A percentile compares a stretch with the other conserved stretches of the same genome.
These are phyloP conservation scores for Protea cynaroides DNA, from an alignment of 164 flowering plant species.

Conservation along the genomic window DNA sequence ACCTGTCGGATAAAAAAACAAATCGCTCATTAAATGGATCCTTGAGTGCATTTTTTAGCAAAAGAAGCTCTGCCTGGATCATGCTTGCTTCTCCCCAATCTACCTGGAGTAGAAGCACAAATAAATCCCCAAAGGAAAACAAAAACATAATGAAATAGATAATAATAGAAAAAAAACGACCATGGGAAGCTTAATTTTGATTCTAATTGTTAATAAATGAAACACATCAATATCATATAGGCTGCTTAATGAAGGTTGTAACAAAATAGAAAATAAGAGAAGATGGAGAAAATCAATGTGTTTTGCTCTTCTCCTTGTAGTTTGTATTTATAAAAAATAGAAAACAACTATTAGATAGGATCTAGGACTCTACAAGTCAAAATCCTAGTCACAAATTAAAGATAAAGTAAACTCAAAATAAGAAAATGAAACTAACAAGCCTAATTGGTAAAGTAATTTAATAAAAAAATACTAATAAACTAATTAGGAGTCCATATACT, in stretches of 20 bases:
- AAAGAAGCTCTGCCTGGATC: constrained; percentile 87
- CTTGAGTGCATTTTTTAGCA: constrained; percentile 71
- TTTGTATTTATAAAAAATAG: too few relatives aligned
- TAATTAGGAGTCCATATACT: too few relatives aligned
- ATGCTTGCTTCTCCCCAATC: constrained; percentile 98
- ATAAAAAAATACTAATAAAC: too few relatives aligned
- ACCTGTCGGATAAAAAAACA: constrained; percentile 93
- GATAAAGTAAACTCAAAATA: too few relatives aligned
- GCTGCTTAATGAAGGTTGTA: neutral
- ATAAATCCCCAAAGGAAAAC: neutral
- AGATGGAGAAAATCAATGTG: too few relatives aligned
- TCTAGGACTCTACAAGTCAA: too few relatives aligned
- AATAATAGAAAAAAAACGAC: neutral
- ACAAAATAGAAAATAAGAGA: neutral
- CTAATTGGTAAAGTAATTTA: too few relatives aligned
- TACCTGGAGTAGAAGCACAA: constrained; percentile 50
- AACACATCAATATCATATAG: neutral
- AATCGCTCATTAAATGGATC: constrained; percentile 77
- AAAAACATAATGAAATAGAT: constrained; percentile 1
- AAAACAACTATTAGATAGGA: too few relatives aligned
- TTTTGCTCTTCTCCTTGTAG: too few relatives aligned
- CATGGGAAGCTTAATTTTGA: neutral
- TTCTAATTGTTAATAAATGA: neutral
- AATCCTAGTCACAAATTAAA: too few relatives aligned
- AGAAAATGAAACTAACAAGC: too few relatives aligned